A percentile compares a stretch with the other conserved stretches of the same genome.
Conservation (phyloP, 2,329 filamentous ascomycete genomes). For the Pyrenophora graminea region DNA sequence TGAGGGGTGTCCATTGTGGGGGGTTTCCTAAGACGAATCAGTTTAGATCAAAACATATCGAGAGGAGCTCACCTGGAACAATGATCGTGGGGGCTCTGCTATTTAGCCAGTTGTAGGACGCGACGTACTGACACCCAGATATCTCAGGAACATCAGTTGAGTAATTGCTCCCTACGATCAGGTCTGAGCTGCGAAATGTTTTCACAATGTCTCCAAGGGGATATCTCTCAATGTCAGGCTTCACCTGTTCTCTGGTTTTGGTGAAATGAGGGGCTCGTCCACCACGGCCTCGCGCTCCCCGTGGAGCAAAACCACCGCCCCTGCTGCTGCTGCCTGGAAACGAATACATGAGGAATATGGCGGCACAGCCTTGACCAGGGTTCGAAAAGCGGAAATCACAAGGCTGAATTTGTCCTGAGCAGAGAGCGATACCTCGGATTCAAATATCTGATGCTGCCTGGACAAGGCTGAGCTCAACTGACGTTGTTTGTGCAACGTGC, state of each 20-base stretch:
- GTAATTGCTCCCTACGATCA: conserved; percentile 1
- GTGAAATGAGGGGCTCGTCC: conserved; percentile 13
- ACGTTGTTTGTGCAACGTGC: conserved; percentile 22
- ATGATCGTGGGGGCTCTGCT: conserved; percentile 45
- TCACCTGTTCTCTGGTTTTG: conserved; percentile 13
- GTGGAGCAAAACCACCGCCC: conserved; percentile 33
- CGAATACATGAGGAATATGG: conserved; percentile 11
- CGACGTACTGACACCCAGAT: conserved; percentile 48
- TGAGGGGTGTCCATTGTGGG: conserved; percentile 56
- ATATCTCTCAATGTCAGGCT: conserved; percentile 31
- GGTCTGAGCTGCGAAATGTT: conserved; percentile 19
- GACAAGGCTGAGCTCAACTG: conserved; percentile 33
- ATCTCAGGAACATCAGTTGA: conserved; percentile 34
- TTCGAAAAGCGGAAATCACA: neutral
- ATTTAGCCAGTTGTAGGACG: conserved; percentile 59
- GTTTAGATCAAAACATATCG: neutral
- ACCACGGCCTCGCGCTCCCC: conserved; percentile 22
- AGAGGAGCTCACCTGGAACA: conserved; percentile 28
- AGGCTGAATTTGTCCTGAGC: neutral
- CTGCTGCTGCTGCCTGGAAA: conserved; percentile 16
- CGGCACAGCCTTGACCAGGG: neutral
- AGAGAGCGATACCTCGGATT: conserved; percentile 1
- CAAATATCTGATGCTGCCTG: conserved; percentile 20
- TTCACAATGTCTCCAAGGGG: conserved; percentile 38
- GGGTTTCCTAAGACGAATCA: conserved; percentile 51